phyloP scores from a whole-genome alignment of 495 filamentous ascomycete species.

The Xanthoparmelia taractica region DNA sequence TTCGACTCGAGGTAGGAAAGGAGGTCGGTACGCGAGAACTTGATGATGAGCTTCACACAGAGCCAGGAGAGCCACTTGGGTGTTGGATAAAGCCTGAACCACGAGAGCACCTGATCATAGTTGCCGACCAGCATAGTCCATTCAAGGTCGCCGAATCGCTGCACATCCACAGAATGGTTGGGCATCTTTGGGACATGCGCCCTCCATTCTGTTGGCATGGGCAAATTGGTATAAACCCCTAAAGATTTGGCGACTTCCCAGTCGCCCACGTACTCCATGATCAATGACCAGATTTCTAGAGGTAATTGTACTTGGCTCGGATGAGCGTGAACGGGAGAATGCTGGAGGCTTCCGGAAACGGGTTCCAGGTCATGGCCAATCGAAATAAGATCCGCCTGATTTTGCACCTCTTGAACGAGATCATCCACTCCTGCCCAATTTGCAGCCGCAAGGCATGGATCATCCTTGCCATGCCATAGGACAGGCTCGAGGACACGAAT shows the following conservation, averaged over 20 bases:
- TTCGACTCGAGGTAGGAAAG: constrained; percentile 73
- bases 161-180: constrained; percentile 22
- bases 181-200: constrained; percentile 22
- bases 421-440: constrained; percentile 15
- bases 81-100: constrained; percentile 52
- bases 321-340: constrained; percentile 22
- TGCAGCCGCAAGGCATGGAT: background rate
- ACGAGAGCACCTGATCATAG: constrained; percentile 61
- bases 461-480: constrained; percentile 59
- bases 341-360: constrained; percentile 35
- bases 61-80: constrained; percentile 70
- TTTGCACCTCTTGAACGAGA: constrained; percentile 27
- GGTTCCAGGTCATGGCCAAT: constrained; percentile 53
- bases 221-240: constrained; percentile 67
- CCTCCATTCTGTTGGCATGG: constrained; percentile 69
- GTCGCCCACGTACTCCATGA: constrained; percentile 74
- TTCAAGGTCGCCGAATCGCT: constrained; percentile 54
- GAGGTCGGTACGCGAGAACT: constrained; percentile 72
- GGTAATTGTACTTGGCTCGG: constrained; percentile 44
- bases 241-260: constrained; percentile 83
- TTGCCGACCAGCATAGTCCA: constrained; percentile 67
- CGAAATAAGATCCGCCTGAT: constrained; percentile 54
- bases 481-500: constrained; percentile 63
- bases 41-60: constrained; percentile 81
- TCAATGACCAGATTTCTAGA: constrained; percentile 79